These are phyloP conservation scores for Bisporella sp. DNA, from an alignment of 2,329 filamentous ascomycete species.

Conservation along the genomic window DNA sequence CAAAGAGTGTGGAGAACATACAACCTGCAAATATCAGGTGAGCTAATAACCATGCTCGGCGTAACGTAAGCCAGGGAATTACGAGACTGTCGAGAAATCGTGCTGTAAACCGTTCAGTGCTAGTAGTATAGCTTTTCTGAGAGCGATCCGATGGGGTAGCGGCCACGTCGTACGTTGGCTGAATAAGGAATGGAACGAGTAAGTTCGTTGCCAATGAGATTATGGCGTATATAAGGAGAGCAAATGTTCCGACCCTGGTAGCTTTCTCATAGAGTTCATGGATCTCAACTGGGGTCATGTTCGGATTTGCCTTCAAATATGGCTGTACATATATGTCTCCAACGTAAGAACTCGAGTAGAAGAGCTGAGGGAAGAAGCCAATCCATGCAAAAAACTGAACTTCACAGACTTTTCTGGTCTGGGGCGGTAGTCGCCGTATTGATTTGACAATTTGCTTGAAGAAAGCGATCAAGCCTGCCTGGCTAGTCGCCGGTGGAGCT, in stretches of 20 bases:
- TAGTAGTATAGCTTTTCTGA: constrained; percentile 22
- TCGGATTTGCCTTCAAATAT: constrained; percentile 66
- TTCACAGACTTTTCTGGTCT: constrained; percentile 74
- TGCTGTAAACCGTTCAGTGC: constrained; percentile 26
- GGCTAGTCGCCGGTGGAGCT: constrained; percentile 50
- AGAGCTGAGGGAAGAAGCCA: constrained; percentile 91
- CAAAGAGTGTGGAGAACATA: constrained; percentile 79
- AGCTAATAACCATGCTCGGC: constrained; percentile 78
- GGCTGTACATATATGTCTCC: constrained; percentile 89
- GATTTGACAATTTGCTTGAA: constrained; percentile 73
- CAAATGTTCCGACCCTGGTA: constrained; percentile 82
- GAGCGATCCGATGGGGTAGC: constrained; percentile 24
- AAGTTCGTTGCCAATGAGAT: constrained; percentile 78
- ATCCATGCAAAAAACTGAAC: constrained; percentile 88
- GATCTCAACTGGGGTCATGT: constrained; percentile 70
- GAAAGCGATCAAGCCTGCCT: constrained; percentile 66
- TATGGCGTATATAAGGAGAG: constrained; percentile 80
- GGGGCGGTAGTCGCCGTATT: constrained; percentile 70
- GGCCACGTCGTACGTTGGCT: constrained; percentile 61
- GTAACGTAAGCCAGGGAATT: constrained; percentile 79
- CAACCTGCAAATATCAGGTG: constrained; percentile 76
- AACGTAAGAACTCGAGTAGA: constrained; percentile 92
- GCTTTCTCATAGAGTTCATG: constrained; percentile 76
- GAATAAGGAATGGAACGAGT: constrained; percentile 77
- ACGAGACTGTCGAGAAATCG: constrained; percentile 52